A percentile compares a stretch with the other conserved stretches of the same genome.
Conservation (phyloP, 805 yeast genomes). For the Starmerella sirachaensis region DNA sequence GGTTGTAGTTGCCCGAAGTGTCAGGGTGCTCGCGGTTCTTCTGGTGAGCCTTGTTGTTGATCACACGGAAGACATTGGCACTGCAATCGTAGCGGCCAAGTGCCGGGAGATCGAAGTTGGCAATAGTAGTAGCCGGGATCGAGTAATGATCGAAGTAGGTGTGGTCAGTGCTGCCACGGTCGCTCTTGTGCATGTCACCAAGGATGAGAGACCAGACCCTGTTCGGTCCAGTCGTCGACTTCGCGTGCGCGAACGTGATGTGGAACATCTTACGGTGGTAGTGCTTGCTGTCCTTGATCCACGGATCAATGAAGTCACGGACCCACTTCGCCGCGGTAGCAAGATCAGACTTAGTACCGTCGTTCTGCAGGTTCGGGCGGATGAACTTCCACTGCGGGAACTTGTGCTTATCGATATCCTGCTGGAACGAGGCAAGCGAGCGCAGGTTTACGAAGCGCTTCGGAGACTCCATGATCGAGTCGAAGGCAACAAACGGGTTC, state of each 20-base stretch:
- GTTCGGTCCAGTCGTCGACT: slow-evolving; percentile 35
- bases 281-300: slow-evolving; percentile 28
- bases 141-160: slow-evolving; percentile 45
- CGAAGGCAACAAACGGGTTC: slow-evolving; percentile 38
- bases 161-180: slow-evolving; percentile 35
- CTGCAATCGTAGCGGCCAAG: slow-evolving; percentile 42
- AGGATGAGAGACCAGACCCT: slow-evolving; percentile 36
- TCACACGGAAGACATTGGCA: slow-evolving; percentile 37
- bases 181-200: slow-evolving; percentile 37
- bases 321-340: slow-evolving; percentile 39
- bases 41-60: slow-evolving; percentile 29
- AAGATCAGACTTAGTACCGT: slow-evolving; percentile 41
- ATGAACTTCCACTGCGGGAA: slow-evolving; percentile 44
- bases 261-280: slow-evolving; percentile 40
- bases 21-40: slow-evolving; percentile 19
- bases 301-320: slow-evolving; percentile 35
- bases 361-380: slow-evolving; percentile 44
- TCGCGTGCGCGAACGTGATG: slow-evolving; percentile 42
- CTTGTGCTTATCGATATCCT: slow-evolving; percentile 31
- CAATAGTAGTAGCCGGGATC: slow-evolving; percentile 38
- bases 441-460: slow-evolving; percentile 36
- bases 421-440: slow-evolving; percentile 36
- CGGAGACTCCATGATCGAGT: slow-evolving; percentile 30
- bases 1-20: slow-evolving; percentile 22
- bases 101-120: slow-evolving; percentile 39